These are phyloP conservation scores for Aureobasidium melanogenum DNA, from an alignment of 2,329 filamentous ascomycete species.

Conservation along the genomic window DNA sequence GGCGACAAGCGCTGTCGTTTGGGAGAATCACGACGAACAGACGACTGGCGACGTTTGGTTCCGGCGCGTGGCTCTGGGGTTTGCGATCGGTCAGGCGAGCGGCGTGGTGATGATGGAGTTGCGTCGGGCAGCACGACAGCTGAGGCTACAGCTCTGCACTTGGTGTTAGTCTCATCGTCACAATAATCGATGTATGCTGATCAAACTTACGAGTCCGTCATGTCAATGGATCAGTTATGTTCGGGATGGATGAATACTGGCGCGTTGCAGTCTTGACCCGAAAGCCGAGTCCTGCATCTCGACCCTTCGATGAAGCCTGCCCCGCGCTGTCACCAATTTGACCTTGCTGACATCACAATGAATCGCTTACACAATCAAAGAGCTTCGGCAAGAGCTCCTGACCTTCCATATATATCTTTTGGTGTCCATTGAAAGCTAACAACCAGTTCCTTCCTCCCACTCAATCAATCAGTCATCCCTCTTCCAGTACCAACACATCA, in stretches of 20 bases:
- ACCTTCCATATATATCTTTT: neutral
- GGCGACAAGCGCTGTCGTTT: neutral
- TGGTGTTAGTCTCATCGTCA: neutral
- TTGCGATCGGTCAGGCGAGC: neutral
- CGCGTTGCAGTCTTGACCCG: neutral
- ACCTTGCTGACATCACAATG: neutral
- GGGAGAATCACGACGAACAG: neutral
- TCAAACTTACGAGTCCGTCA: neutral
- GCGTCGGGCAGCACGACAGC: slow-evolving; percentile 6
- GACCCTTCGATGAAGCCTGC: neutral
- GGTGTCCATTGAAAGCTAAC: neutral
- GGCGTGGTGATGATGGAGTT: slow-evolving; percentile 1
- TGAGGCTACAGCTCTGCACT: neutral
- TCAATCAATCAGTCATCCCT: neutral
- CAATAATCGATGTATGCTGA: neutral
- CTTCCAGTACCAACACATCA: neutral
- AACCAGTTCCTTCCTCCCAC: neutral
- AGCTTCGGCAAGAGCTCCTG: neutral
- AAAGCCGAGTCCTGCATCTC: neutral
- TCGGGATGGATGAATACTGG: neutral
- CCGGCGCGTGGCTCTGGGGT: neutral
- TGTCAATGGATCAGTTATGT: neutral
- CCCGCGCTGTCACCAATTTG: neutral
- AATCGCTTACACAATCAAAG: neutral
- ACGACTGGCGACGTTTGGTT: slow-evolving; percentile 2